A percentile compares a stretch with the other conserved stretches of the same genome.
Conservation (phyloP, 139 green algal species). For the Coelastrella sp. region DNA sequence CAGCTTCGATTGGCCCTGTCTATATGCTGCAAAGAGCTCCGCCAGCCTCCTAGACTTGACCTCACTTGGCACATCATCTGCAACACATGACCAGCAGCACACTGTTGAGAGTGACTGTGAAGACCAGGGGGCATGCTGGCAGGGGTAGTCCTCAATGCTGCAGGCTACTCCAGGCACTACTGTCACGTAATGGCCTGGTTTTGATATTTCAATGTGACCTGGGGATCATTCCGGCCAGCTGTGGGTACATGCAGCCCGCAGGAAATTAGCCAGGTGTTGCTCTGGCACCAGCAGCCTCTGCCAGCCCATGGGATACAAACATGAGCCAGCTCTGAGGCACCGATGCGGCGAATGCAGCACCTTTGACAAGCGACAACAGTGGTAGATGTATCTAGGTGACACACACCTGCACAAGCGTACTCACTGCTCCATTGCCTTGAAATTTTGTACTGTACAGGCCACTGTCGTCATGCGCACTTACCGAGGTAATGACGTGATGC, state of each 20-base stretch:
- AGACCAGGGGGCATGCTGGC: no score
- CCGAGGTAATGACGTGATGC: slow-evolving; percentile 71
- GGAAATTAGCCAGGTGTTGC: slow-evolving; percentile 1
- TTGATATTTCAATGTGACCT: neutral
- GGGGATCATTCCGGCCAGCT: slow-evolving; percentile 8
- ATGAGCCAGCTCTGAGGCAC: neutral
- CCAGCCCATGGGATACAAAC: neutral
- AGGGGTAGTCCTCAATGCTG: no score
- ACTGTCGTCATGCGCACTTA: neutral
- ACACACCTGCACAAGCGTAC: neutral
- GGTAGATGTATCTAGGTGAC: no score
- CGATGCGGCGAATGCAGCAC: neutral
- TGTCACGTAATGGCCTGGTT: neutral
- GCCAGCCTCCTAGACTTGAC: slow-evolving; percentile 49
- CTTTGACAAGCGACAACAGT: no score
- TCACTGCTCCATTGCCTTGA: no score
- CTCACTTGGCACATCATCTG: slow-evolving; percentile 66
- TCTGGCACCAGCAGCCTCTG: neutral
- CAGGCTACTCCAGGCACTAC: no score
- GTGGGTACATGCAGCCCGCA: neutral
- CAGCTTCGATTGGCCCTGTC: slow-evolving; percentile 44
- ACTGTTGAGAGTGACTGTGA: neutral
- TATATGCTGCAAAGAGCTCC: slow-evolving; percentile 67
- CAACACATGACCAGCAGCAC: neutral
- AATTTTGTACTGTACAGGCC: no score